A percentile compares a stretch with the other conserved stretches of the same genome.
Evolutionary conservation across 1,284 basidiomycete species (phyloP).

Genomic region (Marasmius sp.): DNA sequence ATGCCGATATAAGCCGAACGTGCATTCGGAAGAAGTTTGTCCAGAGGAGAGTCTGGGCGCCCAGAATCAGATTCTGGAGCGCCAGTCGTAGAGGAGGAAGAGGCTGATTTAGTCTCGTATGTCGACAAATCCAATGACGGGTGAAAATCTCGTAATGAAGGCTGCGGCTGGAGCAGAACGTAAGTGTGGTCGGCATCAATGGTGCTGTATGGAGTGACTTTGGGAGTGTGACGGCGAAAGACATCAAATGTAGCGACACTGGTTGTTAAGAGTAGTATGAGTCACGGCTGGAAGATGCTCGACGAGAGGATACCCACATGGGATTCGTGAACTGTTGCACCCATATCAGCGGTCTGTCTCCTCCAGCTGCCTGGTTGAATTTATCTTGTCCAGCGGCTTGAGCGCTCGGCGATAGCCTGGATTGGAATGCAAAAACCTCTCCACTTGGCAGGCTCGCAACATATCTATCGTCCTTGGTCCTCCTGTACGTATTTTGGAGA

Average conservation of each 20-base stretch:
- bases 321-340: slow-evolving; percentile 55
- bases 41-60: not conserved
- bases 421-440: slow-evolving; percentile 71
- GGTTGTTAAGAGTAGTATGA: slow-evolving; percentile 5
- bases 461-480: slow-evolving; percentile 74
- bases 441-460: slow-evolving; percentile 78
- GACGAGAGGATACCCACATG: slow-evolving; percentile 38
- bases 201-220: slow-evolving; percentile 17
- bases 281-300: not conserved
- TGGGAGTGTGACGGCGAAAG: slow-evolving; percentile 33
- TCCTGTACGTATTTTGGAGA: slow-evolving; percentile 64
- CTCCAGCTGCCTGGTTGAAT: slow-evolving; percentile 7
- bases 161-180: slow-evolving; percentile 77
- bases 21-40: slow-evolving; percentile 42
- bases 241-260: slow-evolving; percentile 84
- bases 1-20: slow-evolving; percentile 73
- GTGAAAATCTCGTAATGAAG: slow-evolving; percentile 64
- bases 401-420: slow-evolving; percentile 22
- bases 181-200: slow-evolving; percentile 49
- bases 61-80: not conserved
- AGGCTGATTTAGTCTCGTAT: not conserved
- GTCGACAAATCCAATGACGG: slow-evolving; percentile 26
- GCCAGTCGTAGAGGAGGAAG: not conserved
- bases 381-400: too few relatives aligned
- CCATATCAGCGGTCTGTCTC: slow-evolving; percentile 56